A percentile compares a stretch with the other conserved stretches of the same genome.
These are phyloP conservation scores for Hyaloscypha variabilis DNA, from an alignment of 495 filamentous ascomycete genomes.

Conservation along the genomic window DNA sequence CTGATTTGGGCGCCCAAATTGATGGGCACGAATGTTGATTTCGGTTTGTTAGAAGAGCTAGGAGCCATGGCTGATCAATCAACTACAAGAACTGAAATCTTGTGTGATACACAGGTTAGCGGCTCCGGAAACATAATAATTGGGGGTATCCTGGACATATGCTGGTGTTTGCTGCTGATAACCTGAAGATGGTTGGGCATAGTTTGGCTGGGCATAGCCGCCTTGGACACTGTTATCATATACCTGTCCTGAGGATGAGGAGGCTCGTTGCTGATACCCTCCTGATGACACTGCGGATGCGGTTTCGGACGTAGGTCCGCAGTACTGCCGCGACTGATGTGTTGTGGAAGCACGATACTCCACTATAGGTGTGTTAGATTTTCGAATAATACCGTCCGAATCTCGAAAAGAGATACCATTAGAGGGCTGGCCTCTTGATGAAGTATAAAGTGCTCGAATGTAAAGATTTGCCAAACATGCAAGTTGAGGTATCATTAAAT, in stretches of 20 bases:
- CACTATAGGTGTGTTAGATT: not conserved
- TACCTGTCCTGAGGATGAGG: slow-evolving; percentile 24
- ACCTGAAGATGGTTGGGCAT: slow-evolving; percentile 22
- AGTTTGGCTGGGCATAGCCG: slow-evolving; percentile 14
- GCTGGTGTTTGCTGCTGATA: slow-evolving; percentile 27
- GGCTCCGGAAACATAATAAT: slow-evolving; percentile 30
- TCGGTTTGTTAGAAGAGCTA: no score
- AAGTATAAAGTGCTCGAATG: not conserved
- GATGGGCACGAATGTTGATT: no score
- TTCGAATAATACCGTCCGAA: not conserved
- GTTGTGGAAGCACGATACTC: not conserved
- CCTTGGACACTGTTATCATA: slow-evolving; percentile 26
- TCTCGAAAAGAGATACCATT: not conserved
- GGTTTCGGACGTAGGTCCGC: not conserved
- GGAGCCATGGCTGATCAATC: no score
- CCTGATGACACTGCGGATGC: not conserved
- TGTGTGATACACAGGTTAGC: no score
- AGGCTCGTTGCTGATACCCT: not conserved
- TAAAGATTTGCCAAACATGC: no score
- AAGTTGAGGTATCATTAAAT: not conserved
- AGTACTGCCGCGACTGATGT: not conserved
- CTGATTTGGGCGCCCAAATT: no score
- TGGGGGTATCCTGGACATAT: slow-evolving; percentile 19
- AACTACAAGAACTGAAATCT: no score
- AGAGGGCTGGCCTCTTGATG: not conserved